Conservation (phyloP, 352 stramenopile genomes). For the Globisporangium camurandrum region DNA sequence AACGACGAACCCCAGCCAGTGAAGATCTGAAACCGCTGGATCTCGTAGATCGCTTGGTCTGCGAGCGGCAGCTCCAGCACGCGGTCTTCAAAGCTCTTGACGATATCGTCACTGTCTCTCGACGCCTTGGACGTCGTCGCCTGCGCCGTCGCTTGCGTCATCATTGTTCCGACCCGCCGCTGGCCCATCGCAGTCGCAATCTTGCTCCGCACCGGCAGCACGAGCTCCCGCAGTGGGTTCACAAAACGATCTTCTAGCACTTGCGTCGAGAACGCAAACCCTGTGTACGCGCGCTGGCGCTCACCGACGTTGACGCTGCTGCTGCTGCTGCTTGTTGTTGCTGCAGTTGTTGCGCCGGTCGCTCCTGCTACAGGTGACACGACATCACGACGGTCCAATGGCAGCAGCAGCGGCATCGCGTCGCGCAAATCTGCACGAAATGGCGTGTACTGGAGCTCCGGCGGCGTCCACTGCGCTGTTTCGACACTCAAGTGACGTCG, state of each 20-base stretch:
- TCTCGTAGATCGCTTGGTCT: constrained; percentile 67
- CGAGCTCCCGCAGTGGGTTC: constrained; percentile 66
- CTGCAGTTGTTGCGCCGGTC: constrained; percentile 1
- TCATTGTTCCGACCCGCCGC: constrained; percentile 29
- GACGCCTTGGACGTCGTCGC: too few species aligned
- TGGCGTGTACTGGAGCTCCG: constrained; percentile 54
- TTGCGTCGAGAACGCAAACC: constrained; percentile 81
- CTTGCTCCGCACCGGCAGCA: constrained; percentile 58
- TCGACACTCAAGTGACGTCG: constrained; percentile 27
- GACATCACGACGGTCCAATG: too few species aligned
- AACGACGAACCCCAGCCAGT: constrained; percentile 69
- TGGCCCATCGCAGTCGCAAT: constrained; percentile 26
- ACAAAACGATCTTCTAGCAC: constrained; percentile 71
- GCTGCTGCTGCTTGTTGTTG: neutral
- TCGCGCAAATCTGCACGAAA: constrained; percentile 62
- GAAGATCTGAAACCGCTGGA: constrained; percentile 83
- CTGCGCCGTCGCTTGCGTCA: too few species aligned
- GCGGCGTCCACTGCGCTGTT: constrained; percentile 52
- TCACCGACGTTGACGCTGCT: constrained; percentile 4
- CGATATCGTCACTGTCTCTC: constrained; percentile 17
- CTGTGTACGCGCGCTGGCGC: constrained; percentile 57
- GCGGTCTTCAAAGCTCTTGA: constrained; percentile 58
- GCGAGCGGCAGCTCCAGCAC: constrained; percentile 48
- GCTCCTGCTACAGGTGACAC: too few species aligned
- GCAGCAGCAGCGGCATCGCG: constrained; percentile 45